Evolutionary conservation across 306 rosid genomes (phyloP).

Genomic region (Ochetophila trinervis): DNA sequence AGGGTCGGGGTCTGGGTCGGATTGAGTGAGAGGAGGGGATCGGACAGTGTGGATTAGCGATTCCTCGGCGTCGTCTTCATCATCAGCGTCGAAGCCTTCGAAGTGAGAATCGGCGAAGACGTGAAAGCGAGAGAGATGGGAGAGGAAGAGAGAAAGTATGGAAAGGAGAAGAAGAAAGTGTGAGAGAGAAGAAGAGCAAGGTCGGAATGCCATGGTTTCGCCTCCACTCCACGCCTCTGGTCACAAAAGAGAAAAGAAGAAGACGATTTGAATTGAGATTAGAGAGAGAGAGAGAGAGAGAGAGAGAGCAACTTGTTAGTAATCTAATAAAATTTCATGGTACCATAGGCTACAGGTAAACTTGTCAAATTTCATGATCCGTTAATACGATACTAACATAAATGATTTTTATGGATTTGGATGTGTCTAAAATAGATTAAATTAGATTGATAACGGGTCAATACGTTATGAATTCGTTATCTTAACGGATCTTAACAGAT

Average conservation of each 20-base stretch:
- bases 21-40: conserved; percentile 50
- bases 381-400: too few species aligned
- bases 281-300: neutral
- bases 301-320: too few species aligned
- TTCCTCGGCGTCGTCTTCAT: conserved; percentile 31
- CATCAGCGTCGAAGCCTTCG: conserved; percentile 64
- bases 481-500: too few species aligned
- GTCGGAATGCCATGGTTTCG: conserved; percentile 23
- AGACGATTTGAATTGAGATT: neutral
- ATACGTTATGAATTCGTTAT: too few species aligned
- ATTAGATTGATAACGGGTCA: too few species aligned
- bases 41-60: conserved; percentile 50
- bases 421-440: too few species aligned
- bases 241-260: neutral
- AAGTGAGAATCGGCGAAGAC: conserved; percentile 50
- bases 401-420: too few species aligned
- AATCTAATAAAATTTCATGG: too few species aligned
- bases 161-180: conserved; percentile 11
- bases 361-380: too few species aligned
- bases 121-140: conserved; percentile 22
- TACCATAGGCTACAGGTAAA: too few species aligned
- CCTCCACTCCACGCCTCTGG: neutral
- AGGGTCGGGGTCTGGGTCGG: conserved; percentile 29
- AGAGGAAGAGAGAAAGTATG: conserved; percentile 25
- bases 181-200: conserved; percentile 6